Evolutionary conservation across 805 yeast species (phyloP).

Genomic region (Jamesozyma piceae): DNA sequence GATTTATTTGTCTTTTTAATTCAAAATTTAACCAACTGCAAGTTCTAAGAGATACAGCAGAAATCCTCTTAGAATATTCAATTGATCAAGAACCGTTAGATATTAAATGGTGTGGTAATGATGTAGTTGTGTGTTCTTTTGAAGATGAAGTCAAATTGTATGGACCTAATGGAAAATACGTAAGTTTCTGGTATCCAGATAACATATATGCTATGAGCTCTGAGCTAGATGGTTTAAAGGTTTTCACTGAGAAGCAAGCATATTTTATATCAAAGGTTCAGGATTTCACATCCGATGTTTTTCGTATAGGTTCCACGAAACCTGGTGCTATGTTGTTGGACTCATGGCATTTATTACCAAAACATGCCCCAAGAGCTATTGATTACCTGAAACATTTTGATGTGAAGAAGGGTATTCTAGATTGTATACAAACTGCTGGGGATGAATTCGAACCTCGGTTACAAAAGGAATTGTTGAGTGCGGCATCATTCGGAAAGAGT

Average conservation of each 20-base stretch:
- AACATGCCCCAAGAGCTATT: constrained; percentile 71
- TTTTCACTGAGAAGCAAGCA: constrained; percentile 48
- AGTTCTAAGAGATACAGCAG: constrained; percentile 35
- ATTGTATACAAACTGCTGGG: constrained; percentile 64
- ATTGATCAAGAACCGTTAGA: constrained; percentile 34
- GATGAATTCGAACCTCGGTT: constrained; percentile 68
- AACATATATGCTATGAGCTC: constrained; percentile 38
- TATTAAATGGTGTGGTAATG: constrained; percentile 78
- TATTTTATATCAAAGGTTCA: constrained; percentile 60
- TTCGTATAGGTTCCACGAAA: constrained; percentile 73
- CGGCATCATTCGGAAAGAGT: constrained; percentile 77
- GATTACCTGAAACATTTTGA: constrained; percentile 55
- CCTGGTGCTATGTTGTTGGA: constrained; percentile 78
- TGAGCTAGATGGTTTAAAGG: constrained; percentile 61
- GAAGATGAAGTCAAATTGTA: constrained; percentile 57
- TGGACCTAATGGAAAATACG: constrained; percentile 52
- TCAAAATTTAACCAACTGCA: constrained; percentile 35
- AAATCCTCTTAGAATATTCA: constrained; percentile 19
- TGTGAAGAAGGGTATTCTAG: constrained; percentile 51
- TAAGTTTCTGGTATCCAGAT: constrained; percentile 42
- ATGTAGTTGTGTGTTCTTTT: constrained; percentile 55
- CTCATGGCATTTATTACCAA: constrained; percentile 56
- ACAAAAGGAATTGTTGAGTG: constrained; percentile 73
- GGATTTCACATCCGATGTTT: constrained; percentile 46
- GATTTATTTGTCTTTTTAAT: constrained; percentile 42